Evolutionary conservation across 2,329 filamentous ascomycete genomes (phyloP).

Genomic region (Colletotrichum tabaci): DNA sequence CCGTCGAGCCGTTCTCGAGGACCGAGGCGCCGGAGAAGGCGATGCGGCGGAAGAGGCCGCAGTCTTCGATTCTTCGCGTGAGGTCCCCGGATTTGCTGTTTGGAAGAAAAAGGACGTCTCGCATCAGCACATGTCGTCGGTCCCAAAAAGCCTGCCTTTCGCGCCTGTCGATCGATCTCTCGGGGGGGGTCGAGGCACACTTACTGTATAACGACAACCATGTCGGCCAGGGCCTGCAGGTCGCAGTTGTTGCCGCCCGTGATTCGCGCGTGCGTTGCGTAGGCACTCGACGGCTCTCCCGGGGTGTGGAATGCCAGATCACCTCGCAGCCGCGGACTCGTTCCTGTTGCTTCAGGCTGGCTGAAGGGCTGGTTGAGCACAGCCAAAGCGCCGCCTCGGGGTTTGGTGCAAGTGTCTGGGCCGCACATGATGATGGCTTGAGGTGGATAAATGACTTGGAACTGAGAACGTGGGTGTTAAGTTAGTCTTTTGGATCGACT

Average conservation of each 20-base stretch:
- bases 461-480: accelerated
- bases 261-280: slow-evolving; percentile 61
- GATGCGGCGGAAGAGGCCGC: slow-evolving; percentile 59
- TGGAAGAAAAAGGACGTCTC: neutral
- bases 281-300: slow-evolving; percentile 53
- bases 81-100: slow-evolving; percentile 60
- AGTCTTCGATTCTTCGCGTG: slow-evolving; percentile 56
- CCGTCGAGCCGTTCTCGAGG: slow-evolving; percentile 26
- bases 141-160: too few relatives aligned
- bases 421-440: slow-evolving; percentile 60
- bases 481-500: neutral
- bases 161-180: too few relatives aligned
- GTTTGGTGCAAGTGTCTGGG: slow-evolving; percentile 56
- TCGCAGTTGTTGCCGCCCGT: slow-evolving; percentile 47
- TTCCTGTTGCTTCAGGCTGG: neutral
- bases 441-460: neutral
- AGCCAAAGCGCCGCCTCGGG: slow-evolving; percentile 62
- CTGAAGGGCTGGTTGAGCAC: slow-evolving; percentile 53
- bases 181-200: slow-evolving; percentile 37
- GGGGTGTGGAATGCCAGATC: slow-evolving; percentile 62
- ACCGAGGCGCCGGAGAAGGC: slow-evolving; percentile 45
- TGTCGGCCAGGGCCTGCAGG: slow-evolving; percentile 32
- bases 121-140: too few relatives aligned
- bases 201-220: slow-evolving; percentile 63
- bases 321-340: slow-evolving; percentile 45